Conservation (phyloP, 257 asterid genomes). For the Voacanga thouarsii region DNA sequence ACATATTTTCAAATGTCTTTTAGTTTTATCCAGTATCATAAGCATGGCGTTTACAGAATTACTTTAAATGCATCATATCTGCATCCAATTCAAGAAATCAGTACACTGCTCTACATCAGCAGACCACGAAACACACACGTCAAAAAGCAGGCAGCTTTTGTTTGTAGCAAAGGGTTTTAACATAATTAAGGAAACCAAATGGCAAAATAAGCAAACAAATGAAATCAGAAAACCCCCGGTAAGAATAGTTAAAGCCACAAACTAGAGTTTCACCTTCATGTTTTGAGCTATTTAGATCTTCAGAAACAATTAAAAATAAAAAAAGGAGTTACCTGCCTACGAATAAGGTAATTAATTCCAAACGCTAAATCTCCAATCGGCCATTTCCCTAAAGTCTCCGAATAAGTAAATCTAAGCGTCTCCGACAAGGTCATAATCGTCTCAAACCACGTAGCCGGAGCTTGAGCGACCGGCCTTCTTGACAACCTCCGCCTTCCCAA, state of each 20-base stretch:
- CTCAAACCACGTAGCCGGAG: conserved; percentile 85
- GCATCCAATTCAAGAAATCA: not conserved
- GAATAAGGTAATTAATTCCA: conserved; percentile 70
- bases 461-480: conserved; percentile 80
- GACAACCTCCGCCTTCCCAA: conserved; percentile 55
- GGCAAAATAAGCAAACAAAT: not conserved
- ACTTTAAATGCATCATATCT: not conserved
- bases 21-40: not conserved
- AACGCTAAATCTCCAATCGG: conserved; percentile 83
- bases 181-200: conserved; percentile 3
- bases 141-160: conserved; percentile 1
- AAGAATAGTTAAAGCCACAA: not conserved
- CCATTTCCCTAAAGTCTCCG: conserved; percentile 88
- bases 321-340: conserved; percentile 57
- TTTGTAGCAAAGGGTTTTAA: conserved; percentile 2
- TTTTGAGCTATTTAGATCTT: not conserved
- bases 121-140: not conserved
- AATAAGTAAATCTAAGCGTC: conserved; percentile 74
- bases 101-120: conserved; percentile 6
- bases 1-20: not conserved
- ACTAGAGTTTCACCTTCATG: not conserved
- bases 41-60: not conserved
- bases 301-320: not conserved
- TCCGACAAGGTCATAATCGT: conserved; percentile 64
- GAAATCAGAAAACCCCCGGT: not conserved